Evolutionary conservation across 1,139 yeast species (phyloP).

Genomic region (Casaregolazyma lundiana): DNA sequence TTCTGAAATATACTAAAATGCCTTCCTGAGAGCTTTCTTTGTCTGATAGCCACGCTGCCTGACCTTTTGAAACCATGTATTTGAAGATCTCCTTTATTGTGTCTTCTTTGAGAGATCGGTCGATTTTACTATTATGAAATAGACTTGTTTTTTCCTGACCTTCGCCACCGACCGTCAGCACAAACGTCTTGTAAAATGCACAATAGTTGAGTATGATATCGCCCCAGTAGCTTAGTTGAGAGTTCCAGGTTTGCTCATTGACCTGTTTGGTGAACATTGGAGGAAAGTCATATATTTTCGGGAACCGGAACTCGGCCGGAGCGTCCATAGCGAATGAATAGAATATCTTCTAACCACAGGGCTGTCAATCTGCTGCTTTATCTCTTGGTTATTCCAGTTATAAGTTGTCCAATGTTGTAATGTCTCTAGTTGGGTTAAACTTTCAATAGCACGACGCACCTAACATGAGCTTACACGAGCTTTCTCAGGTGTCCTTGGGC

Average conservation of each 20-base stretch:
- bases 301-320: conserved; percentile 38
- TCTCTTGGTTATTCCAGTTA: neutral
- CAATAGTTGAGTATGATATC: conserved; percentile 56
- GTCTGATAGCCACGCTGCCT: conserved; percentile 44
- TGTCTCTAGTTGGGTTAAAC: neutral
- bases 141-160: conserved; percentile 25
- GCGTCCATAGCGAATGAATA: neutral
- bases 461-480: neutral
- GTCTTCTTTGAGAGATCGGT: conserved; percentile 51
- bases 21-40: conserved; percentile 10
- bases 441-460: neutral
- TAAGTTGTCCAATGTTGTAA: neutral
- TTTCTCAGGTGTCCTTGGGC: conserved; percentile 3
- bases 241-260: conserved; percentile 68
- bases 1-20: conserved; percentile 62
- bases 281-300: conserved; percentile 79
- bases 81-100: conserved; percentile 53
- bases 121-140: conserved; percentile 48
- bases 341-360: too few relatives aligned
- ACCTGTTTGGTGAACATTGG: conserved; percentile 91
- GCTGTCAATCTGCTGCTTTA: neutral
- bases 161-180: conserved; percentile 13
- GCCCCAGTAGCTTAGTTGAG: conserved; percentile 63
- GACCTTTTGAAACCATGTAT: conserved; percentile 50
- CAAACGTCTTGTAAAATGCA: conserved; percentile 50